These are phyloP conservation scores for Hirsutella thompsonii DNA, from an alignment of 2,329 filamentous ascomycete genomes.

Conservation along the genomic window DNA sequence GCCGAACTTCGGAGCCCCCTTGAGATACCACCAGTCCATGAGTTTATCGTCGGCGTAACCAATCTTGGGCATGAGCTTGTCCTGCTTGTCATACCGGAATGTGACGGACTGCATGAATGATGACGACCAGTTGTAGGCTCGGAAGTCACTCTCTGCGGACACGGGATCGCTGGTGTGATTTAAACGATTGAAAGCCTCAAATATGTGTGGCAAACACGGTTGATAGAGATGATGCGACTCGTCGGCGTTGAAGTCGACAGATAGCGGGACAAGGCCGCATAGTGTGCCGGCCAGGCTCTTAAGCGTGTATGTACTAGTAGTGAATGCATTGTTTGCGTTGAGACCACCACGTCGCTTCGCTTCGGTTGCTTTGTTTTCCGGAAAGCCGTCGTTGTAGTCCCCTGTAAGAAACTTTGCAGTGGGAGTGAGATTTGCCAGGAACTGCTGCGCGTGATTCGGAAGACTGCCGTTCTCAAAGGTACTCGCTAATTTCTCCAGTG, in stretches of 20 bases:
- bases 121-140: slow-evolving; percentile 15
- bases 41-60: slow-evolving; percentile 15
- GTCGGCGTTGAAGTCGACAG: slow-evolving; percentile 28
- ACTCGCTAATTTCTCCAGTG: slow-evolving; percentile 19
- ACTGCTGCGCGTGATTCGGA: slow-evolving; percentile 16
- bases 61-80: slow-evolving; percentile 13
- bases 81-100: slow-evolving; percentile 17
- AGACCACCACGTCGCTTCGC: slow-evolving; percentile 19
- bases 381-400: slow-evolving; percentile 19
- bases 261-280: slow-evolving; percentile 26
- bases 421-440: slow-evolving; percentile 14
- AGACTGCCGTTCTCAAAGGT: slow-evolving; percentile 8
- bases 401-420: slow-evolving; percentile 19
- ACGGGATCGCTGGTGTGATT: slow-evolving; percentile 4
- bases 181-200: slow-evolving; percentile 15
- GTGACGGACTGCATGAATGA: slow-evolving; percentile 19
- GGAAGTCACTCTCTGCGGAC: slow-evolving; percentile 8
- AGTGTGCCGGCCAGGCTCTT: slow-evolving; percentile 27
- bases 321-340: slow-evolving; percentile 24
- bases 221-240: slow-evolving; percentile 28
- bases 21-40: slow-evolving; percentile 16
- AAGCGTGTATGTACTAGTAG: slow-evolving; percentile 27
- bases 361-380: slow-evolving; percentile 8
- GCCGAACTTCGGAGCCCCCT: slow-evolving; percentile 15
- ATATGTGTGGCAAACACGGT: slow-evolving; percentile 26